Evolutionary conservation across 306 rosid species (phyloP), one percentile per base, ranked within the genome.

Genomic region (Quercus variabilis): DNA sequence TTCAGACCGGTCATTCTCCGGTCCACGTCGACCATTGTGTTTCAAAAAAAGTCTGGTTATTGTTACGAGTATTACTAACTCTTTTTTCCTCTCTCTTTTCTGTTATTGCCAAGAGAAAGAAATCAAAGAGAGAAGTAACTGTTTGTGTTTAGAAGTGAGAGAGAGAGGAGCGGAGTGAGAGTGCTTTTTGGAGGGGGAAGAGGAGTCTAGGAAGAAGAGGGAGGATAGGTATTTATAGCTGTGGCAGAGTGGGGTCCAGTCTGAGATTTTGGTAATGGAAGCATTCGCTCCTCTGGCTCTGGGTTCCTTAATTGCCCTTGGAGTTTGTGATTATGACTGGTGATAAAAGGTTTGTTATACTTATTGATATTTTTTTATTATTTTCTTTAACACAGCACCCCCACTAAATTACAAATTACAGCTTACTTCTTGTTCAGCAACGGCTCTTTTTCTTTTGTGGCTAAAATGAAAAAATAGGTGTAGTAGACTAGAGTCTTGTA

Each of bases 1-100:
- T 91, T 96, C 5, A 93, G 92, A 71, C 98, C 97, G 86, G 96
- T 73, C 93, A 96, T 93, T 71, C 99, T 89, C 84, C 96, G 93
- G 89, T 91, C 99, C 26, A 96, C 98, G 89, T 96, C 99, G n/a
- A 96, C 99, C 99, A 96, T 96, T 74, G 69, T 85, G 56, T 52
- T 43, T 46, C 43, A 58, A 8, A 12, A 4, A 63, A 25, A 12
- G 14, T 41, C 14, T 18, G 46, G n/a, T 54, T 35, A 6, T 2
- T 38, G 3, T 33, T 20, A 17, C 5, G 3, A 11, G 15, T 3
- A 10, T 13, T 49, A 8, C 46, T 8, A 41, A 41, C 5, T 26
- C 6, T 8, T 9, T 26, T 33, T 25, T 23, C 26, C 21, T 2
- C 17, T 57, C 38, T 17, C 30, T 10, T 10, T 52, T 21, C 33